Evolutionary conservation across 257 asterid genomes (phyloP).

Genomic region (Ilex aquifolium): DNA sequence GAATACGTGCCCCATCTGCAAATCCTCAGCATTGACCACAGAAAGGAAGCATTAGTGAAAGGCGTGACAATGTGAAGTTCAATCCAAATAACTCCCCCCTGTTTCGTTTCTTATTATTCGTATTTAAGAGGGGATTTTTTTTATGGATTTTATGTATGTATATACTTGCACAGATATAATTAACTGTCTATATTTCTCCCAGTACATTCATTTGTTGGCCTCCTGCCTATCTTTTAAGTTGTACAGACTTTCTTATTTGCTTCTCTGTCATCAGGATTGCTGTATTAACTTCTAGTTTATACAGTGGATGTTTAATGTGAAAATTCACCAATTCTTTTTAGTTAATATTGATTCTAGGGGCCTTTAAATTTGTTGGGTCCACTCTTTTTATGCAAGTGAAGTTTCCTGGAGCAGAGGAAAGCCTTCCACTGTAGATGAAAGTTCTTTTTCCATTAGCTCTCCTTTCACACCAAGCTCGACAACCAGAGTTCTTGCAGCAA

Average conservation of each 20-base stretch:
- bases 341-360: too few relatives aligned
- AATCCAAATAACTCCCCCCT: background rate
- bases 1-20: conserved; percentile 28
- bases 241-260: background rate
- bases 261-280: background rate
- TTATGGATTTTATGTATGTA: background rate
- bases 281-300: too few relatives aligned
- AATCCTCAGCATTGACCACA: conserved; percentile 6
- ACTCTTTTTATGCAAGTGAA: too few relatives aligned
- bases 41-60: background rate
- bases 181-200: background rate
- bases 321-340: too few relatives aligned
- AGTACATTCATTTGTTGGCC: background rate
- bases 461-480: too few relatives aligned
- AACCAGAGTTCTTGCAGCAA: too few relatives aligned
- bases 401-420: too few relatives aligned
- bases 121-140: background rate
- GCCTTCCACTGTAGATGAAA: too few relatives aligned
- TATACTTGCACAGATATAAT: background rate
- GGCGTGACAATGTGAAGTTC: background rate
- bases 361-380: too few relatives aligned
- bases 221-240: background rate
- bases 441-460: too few relatives aligned
- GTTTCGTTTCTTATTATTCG: background rate
- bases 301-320: too few relatives aligned